Evolutionary conservation across 1,284 basidiomycete species (phyloP), one percentile per base, ranked within the genome.

Genomic region (Wallemia hederae): DNA sequence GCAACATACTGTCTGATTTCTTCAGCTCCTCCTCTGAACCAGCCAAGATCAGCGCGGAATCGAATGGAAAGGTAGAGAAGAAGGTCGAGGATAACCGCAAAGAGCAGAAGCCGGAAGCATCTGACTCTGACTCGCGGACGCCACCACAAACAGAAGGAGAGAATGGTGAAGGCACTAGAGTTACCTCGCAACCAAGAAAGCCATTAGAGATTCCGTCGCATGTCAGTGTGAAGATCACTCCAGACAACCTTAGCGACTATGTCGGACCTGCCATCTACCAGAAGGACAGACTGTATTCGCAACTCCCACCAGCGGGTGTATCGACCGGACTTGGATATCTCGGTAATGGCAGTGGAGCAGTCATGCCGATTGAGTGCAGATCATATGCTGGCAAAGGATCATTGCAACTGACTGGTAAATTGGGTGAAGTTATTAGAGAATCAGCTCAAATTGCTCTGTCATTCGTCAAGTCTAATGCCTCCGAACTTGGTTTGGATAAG

Each of bases 371-470:
- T 61, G 92, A 98, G 73, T 39, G 24, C 65, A 89, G 85, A 81
- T 79, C 60, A 91, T 90, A 86, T 88, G 11, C 87, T 27, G 89
- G 87, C 5, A 90, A 90, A 70, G 90, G 89, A 14, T 76, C 75
- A 7, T 74, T 97, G 1, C 88, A 91, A 67, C 74, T 97, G 3
- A 97, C 92, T 0, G 92, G 92, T 59, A 97, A 97, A 74, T 81
- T 98, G 1, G 92, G 92, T 59, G 92, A 98, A 67, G 92, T 97
- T 63, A 97, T 97, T 69, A 80, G 89, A 61, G 92, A 97, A 72
- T 87, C 83, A 62, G 90, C 92, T 0, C 86, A 92, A 70, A 92
- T 97, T 64, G 88, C 84, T 1, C 74, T 97, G 59, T 85, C 83
- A 66, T 97, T 87, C 85, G 83, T 94, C 62, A 94, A 92, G 72